Evolutionary conservation across 140 eudicot genomes (phyloP), one percentile per base, ranked within the genome.

Genomic region (Senecio squalidus): DNA sequence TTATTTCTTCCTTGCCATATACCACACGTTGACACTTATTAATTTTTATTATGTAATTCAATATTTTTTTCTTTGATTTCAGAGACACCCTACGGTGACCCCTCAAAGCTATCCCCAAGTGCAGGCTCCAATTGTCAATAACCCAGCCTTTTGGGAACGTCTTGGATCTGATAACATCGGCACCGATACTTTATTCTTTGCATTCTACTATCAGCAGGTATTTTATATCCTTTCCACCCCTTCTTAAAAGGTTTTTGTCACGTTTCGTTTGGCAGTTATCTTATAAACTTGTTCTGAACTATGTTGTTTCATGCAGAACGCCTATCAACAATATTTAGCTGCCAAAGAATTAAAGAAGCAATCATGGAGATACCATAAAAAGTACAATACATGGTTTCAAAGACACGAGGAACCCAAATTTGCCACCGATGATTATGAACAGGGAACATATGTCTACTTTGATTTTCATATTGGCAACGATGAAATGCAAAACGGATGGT

Each of bases 341-440:
- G 99, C 99, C 6, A 92, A 76, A 79, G 96, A 87, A 66, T 72
- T 92, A 73, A 92, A 92, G 76, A 92, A 84, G 58, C 99, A 87
- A 74, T 87, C 99, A 14, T 92, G 99, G 99, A 84, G 99, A 78
- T 92, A 78, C 78, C 99, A 92, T 71, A 87, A 86, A 55, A 88
- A 83, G 65, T 88, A 76, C 71, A 87, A 82, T 75, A 87, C 99
- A 3, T 92, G 96, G 99, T 92, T 92, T 78, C 99, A 92, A 67
- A 76, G 99, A 29, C 99, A 88, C 6, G 96, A 84, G 70, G 99
- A 92, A 76, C 99, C 99, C 26, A 84, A 81, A 49, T 82, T 85
- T 26, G 94, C 95, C 50, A 84, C 99, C 4, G 96, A 92, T 72
- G 99, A 92, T 62, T 92, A 69, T 82, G 99, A 92, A 73, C 91